These are phyloP conservation scores for Prunus kanzakura DNA, from an alignment of 306 rosid genomes.

Conservation along the genomic window DNA sequence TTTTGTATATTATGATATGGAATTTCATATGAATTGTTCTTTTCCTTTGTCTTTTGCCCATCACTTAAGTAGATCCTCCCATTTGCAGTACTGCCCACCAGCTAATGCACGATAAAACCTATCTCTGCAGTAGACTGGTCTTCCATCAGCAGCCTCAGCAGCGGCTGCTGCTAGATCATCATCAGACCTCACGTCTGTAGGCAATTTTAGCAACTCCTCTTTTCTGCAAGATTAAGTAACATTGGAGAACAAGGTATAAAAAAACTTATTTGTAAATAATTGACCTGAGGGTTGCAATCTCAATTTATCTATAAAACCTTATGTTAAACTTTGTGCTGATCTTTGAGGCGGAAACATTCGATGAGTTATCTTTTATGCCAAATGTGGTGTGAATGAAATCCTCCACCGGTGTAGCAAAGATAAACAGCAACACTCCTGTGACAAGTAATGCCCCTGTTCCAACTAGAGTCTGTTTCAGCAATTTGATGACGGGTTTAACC, in stretches of 20 bases:
- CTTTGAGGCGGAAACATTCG: slow-evolving; percentile 46
- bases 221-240: slow-evolving; percentile 47
- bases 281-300: slow-evolving; percentile 1
- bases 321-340: slow-evolving; percentile 58
- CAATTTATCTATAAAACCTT: slow-evolving; percentile 44
- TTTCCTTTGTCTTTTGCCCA: background rate
- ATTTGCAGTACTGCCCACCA: slow-evolving; percentile 98
- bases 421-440: slow-evolving; percentile 69
- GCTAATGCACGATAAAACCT: slow-evolving; percentile 93
- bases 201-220: slow-evolving; percentile 88
- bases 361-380: slow-evolving; percentile 35
- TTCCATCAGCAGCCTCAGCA: slow-evolving; percentile 96
- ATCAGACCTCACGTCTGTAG: slow-evolving; percentile 64
- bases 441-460: slow-evolving; percentile 93
- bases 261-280: background rate
- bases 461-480: slow-evolving; percentile 89
- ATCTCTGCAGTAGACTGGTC: slow-evolving; percentile 97
- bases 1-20: background rate
- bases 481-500: slow-evolving; percentile 90
- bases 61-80: slow-evolving; percentile 85
- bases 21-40: slow-evolving; percentile 10
- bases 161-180: slow-evolving; percentile 98
- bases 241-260: slow-evolving; percentile 15
- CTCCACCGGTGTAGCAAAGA: slow-evolving; percentile 86
- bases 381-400: slow-evolving; percentile 52